Base-by-base conservation (phyloP, 352 stramenopile species). In the Globisporangium barbulae region DNA sequence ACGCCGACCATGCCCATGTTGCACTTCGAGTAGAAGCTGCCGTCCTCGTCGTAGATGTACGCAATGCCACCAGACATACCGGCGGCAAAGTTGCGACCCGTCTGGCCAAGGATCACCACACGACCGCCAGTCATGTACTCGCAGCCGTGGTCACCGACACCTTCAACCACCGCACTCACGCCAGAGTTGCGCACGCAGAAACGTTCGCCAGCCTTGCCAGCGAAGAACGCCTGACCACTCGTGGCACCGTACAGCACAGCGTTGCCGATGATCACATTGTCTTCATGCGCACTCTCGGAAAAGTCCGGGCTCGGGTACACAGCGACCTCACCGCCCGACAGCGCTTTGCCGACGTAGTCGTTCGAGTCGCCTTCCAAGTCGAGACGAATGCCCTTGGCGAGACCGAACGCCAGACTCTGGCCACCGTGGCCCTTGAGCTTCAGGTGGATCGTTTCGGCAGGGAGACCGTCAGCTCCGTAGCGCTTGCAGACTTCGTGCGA, bases 91-190 rank as follows among this genome's bases (percentile, higher is more conserved):
- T 99, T 99, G 66, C 94, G 89, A 37, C 97, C 96, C 39, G 94
- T 98, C 25, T 83, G 72, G 19, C 96, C 96, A 7, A 99, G 77
- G 53, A 97, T 87, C 31, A 98, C 91, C 35, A 98, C 87, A 55
- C 89, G 74, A 63, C 94, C 96, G 64, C 96, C 96, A n/a, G 97
- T 99, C 97, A 99, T 99, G 86, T 99, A 99, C 77, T 99, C 97
- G 61, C 92, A 98, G 33, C 94, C 95, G 74, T 99, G 97, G 72
- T 99, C 96, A 67, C 97, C 97, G 48, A 97, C 88, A 56, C 95
- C 96, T 76, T 99, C 97, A 41, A 98, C 94, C 42, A 99, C 95
- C 13, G 92, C 85, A 59, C 97, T 78, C n/a, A 97, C 96, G 53
- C 96, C 96, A 21, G 90, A 98, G 76, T 99, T 99, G 49, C 96